phyloP scores from a whole-genome alignment of 345 rosid genomes.

The Sisymbrium irio region DNA sequence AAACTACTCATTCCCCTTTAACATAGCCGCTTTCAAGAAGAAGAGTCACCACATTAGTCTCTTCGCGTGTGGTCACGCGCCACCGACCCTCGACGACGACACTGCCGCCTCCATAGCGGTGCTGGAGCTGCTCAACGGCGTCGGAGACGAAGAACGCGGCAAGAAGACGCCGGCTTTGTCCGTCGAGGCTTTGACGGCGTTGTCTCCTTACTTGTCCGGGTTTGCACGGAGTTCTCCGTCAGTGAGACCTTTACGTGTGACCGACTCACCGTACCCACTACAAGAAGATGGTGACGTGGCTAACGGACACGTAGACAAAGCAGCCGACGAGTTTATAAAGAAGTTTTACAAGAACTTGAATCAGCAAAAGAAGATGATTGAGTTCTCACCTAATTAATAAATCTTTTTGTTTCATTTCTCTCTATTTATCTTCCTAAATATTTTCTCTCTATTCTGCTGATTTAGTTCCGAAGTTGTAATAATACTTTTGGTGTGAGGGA shows the following conservation, averaged over 20 bases:
- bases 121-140: constrained; percentile 53
- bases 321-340: constrained; percentile 77
- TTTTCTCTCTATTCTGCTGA: constrained; percentile 1
- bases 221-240: constrained; percentile 59
- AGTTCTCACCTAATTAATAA: constrained; percentile 17
- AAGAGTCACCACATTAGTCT: constrained; percentile 40
- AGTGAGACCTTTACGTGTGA: constrained; percentile 75
- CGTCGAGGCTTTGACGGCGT: constrained; percentile 46
- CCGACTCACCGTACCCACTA: constrained; percentile 92
- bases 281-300: constrained; percentile 47
- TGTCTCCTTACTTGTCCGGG: constrained; percentile 72
- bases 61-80: constrained; percentile 65
- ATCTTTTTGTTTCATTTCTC: neutral
- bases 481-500: constrained; percentile 12
- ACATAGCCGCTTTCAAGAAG: constrained; percentile 28
- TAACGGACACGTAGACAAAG: constrained; percentile 59
- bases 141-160: constrained; percentile 2
- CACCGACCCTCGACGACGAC: constrained; percentile 58
- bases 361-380: constrained; percentile 43
- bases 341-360: constrained; percentile 68
- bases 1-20: constrained; percentile 47
- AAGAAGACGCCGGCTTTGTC: constrained; percentile 16
- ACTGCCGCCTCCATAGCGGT: constrained; percentile 46
- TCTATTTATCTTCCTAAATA: neutral
- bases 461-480: constrained; percentile 21